phyloP scores from a whole-genome alignment of 495 filamentous ascomycete species.

The Acidiella bohemica region DNA sequence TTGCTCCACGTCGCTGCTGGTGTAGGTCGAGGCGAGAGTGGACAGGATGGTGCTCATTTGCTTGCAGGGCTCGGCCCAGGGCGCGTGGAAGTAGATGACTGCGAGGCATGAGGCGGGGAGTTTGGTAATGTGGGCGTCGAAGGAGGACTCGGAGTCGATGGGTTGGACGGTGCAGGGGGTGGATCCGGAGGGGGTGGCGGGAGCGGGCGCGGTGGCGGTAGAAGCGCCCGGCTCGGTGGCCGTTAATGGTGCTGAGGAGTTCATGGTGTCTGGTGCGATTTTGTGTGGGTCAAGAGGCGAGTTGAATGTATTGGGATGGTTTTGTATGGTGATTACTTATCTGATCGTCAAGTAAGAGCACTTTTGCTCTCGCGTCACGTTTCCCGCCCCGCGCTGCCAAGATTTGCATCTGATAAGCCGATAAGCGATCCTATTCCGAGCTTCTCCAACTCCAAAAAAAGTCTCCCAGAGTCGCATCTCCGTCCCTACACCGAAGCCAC shows the following conservation, averaged over 20 bases:
- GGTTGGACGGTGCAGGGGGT: constrained; percentile 43
- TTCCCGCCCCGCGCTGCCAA: no score
- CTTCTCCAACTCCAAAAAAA: no score
- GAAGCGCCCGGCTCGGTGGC: constrained; percentile 4
- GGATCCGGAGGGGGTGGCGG: not conserved
- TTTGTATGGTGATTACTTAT: not conserved
- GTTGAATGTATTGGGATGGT: no score
- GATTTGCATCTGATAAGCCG: no score
- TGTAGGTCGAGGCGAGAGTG: constrained; percentile 72
- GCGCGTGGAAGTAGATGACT: constrained; percentile 84
- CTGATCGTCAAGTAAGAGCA: no score
- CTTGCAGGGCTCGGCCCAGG: constrained; percentile 92
- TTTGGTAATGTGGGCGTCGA: constrained; percentile 47
- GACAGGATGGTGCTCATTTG: constrained; percentile 82
- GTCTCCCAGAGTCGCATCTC: not conserved
- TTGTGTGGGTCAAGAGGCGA: no score
- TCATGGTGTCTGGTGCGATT: constrained; percentile 3
- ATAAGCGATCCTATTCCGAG: no score
- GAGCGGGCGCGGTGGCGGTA: not conserved
- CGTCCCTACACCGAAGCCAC: not conserved
- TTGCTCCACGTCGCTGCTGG: constrained; percentile 46
- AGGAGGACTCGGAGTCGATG: constrained; percentile 54
- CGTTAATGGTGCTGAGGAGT: not conserved
- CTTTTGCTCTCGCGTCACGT: no score
- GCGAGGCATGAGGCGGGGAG: constrained; percentile 55